A percentile compares a stretch with the other conserved stretches of the same genome.
Evolutionary conservation across 2,329 filamentous ascomycete genomes (phyloP).

Genomic region (Colletotrichum sp.): DNA sequence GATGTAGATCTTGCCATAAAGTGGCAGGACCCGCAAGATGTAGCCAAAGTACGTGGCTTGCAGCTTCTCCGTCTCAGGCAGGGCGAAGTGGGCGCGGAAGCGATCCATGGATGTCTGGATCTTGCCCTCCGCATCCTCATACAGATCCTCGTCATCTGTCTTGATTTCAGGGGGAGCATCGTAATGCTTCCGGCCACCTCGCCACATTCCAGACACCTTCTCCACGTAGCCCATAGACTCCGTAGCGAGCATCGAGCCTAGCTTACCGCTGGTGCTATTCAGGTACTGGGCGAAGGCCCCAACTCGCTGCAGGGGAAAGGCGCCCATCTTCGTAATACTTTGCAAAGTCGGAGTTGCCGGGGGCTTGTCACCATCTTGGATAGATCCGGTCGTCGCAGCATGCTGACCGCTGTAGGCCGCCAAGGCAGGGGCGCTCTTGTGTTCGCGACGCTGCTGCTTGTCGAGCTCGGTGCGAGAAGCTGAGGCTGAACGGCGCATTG

Average conservation of each 20-base stretch:
- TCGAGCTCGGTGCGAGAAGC: slow-evolving; percentile 24
- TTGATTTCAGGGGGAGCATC: slow-evolving; percentile 61
- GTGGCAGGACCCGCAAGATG: slow-evolving; percentile 84
- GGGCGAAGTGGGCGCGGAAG: slow-evolving; percentile 87
- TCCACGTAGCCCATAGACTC: slow-evolving; percentile 97
- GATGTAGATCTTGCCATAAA: slow-evolving; percentile 97
- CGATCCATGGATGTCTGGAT: slow-evolving; percentile 74
- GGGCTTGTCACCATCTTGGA: slow-evolving; percentile 29
- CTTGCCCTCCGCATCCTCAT: slow-evolving; percentile 68
- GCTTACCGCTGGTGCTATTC: slow-evolving; percentile 76
- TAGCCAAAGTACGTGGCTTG: slow-evolving; percentile 92
- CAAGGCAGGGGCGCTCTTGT: not conserved
- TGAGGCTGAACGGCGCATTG: slow-evolving; percentile 60
- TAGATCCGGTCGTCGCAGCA: slow-evolving; percentile 44
- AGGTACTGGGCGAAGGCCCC: slow-evolving; percentile 84
- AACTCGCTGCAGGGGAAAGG: slow-evolving; percentile 83
- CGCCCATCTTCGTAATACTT: slow-evolving; percentile 64
- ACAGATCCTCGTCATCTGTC: slow-evolving; percentile 58
- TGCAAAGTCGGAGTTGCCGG: slow-evolving; percentile 50
- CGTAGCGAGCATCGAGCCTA: slow-evolving; percentile 82
- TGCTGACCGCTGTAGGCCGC: slow-evolving; percentile 27
- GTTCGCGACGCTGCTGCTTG: slow-evolving; percentile 10
- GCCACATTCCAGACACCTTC: slow-evolving; percentile 97
- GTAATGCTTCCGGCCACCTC: slow-evolving; percentile 89
- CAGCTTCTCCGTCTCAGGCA: slow-evolving; percentile 83